Percentiles rank a stretch among this genome's conserved stretches.
Evolutionary conservation across 805 yeast species (phyloP).

Genomic region (Wickerhamiella alocasiicola): DNA sequence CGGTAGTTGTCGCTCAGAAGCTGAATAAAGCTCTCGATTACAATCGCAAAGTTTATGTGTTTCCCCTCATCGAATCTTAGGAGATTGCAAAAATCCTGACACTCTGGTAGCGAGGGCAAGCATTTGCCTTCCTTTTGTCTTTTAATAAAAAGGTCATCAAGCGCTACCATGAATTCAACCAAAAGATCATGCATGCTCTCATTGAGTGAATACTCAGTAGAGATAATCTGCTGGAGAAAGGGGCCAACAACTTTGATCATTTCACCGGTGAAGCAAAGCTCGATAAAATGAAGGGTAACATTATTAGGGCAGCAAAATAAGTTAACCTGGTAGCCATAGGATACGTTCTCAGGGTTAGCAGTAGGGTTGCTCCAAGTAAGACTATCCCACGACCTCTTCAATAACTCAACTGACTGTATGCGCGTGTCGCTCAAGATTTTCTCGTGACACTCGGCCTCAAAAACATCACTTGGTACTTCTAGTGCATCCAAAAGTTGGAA

Average conservation of each 20-base stretch:
- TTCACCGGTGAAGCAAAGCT: background rate
- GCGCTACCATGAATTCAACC: background rate
- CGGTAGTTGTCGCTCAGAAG: slow-evolving; percentile 3
- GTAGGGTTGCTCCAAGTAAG: slow-evolving; percentile 1
- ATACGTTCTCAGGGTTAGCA: background rate
- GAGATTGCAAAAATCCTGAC: background rate
- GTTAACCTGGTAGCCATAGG: slow-evolving; percentile 6
- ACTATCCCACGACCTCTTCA: background rate
- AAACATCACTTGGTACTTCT: background rate
- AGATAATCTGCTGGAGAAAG: background rate
- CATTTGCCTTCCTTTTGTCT: background rate
- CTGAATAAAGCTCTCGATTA: background rate
- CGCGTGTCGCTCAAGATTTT: background rate
- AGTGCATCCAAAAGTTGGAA: background rate
- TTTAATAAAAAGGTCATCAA: slow-evolving; percentile 1
- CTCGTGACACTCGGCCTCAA: background rate
- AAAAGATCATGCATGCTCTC: background rate
- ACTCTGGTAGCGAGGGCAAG: background rate
- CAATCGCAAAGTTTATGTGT: background rate
- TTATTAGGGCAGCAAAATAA: slow-evolving; percentile 4
- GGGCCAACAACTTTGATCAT: background rate
- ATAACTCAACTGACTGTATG: background rate
- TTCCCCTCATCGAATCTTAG: background rate
- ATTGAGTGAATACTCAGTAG: slow-evolving; percentile 1
- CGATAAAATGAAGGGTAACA: slow-evolving; percentile 4